Percentiles rank a stretch among this genome's conserved stretches.
These are phyloP conservation scores for Blakeslea trispora DNA, from an alignment of 371 early-diverging fungal species.

Conservation along the genomic window DNA sequence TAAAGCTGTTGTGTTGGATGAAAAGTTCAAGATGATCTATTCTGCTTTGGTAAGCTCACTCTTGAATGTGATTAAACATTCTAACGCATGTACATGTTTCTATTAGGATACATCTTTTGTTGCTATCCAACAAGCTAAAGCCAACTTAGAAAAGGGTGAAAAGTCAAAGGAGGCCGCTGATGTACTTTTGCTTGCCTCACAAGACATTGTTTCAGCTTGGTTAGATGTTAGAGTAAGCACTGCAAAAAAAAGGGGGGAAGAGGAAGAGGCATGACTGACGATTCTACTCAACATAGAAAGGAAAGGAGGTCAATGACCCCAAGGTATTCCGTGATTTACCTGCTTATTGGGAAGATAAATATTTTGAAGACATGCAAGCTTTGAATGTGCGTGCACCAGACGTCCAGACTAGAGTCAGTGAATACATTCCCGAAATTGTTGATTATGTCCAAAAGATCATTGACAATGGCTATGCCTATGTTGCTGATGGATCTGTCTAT, in stretches of 20 bases:
- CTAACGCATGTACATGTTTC: background rate
- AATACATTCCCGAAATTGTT: conserved; percentile 97
- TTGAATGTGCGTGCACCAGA: conserved; percentile 93
- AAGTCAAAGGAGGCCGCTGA: conserved; percentile 48
- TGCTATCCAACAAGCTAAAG: conserved; percentile 55
- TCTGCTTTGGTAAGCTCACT: conserved; percentile 52
- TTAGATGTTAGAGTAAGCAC: conserved; percentile 58
- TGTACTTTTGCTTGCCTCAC: conserved; percentile 46
- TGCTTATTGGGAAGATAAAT: conserved; percentile 96
- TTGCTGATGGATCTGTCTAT: conserved; percentile 96
- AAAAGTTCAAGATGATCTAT: conserved; percentile 80
- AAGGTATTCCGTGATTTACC: conserved; percentile 89
- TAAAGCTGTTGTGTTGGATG: conserved; percentile 54
- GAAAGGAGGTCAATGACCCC: conserved; percentile 79
- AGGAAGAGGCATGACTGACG: background rate
- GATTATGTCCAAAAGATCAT: conserved; percentile 91
- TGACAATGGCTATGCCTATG: conserved; percentile 95
- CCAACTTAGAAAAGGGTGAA: conserved; percentile 43
- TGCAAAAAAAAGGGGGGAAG: background rate
- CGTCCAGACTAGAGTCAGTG: conserved; percentile 95
- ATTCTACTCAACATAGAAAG: conserved; percentile 36
- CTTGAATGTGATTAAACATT: too few species aligned
- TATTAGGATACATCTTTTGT: conserved; percentile 45
- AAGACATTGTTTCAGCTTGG: conserved; percentile 58
- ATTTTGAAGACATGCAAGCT: conserved; percentile 94